Evolutionary conservation across 1,284 basidiomycete genomes (phyloP), one percentile per base, ranked within the genome.

Genomic region (Cutaneotrichosporon sp.): DNA sequence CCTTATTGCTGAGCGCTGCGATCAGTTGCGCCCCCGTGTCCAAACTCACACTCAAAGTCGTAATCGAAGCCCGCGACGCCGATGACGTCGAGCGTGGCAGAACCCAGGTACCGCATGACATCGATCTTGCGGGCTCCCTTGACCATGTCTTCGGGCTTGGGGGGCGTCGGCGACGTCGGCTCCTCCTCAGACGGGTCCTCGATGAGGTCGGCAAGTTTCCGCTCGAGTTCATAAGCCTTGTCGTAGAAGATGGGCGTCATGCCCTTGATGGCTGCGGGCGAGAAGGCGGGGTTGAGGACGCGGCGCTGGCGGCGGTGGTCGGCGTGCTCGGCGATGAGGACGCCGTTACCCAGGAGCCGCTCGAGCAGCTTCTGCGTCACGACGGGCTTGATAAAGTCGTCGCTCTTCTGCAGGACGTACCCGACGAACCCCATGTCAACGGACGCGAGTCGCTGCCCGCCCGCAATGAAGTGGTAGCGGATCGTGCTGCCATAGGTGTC

Each of bases 51-150:
- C 16, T 51, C 22, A 66, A 85, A 83, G 10, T 72, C 57, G 70
- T 84, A 84, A 20, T 79, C 82, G 57, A 84, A 85, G 10, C 82
- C 82, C 24, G 85, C 82, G 37, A 82, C 75, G 10, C 84, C 84
- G 47, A 88, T 85, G 44, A 84, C 78, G 60, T 86, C 85, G 11
- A 86, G 75, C 1, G 83, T 83, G 9, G 82, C 79, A 17, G 80
- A 78, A 2, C 77, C 78, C 4, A 86, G 75, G 80, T 81, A 84
- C n/a, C 73, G 62, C 43, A 83, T 70, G 12, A 80, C 79, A 54
- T 87, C 82, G 29, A 84, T 46, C 34, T 55, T 59, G 44, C 47
- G 49, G 24, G 52, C 43, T 10, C 51, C 53, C 19, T 44, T 39
- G 24, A 51, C 52, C 29, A 45, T 24, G 34, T 52, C 50, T 6